Conservation (phyloP, 2,329 filamentous ascomycete genomes). For the Coleophoma cylindrospora region DNA sequence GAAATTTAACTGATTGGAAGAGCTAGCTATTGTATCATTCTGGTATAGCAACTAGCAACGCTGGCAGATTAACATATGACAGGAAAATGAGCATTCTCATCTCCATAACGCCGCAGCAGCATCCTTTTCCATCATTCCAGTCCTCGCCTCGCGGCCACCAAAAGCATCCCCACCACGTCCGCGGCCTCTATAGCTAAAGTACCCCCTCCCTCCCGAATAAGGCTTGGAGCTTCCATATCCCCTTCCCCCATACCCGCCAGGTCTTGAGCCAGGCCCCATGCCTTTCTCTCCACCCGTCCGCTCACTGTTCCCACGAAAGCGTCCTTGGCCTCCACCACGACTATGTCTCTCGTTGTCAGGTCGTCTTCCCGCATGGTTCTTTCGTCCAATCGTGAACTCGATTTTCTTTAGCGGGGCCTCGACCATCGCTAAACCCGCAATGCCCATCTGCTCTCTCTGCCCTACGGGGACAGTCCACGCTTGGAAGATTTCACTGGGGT, state of each 20-base stretch:
- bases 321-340: slow-evolving; percentile 1
- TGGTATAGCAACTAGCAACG: too few species aligned
- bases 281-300: background rate
- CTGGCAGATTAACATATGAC: too few species aligned
- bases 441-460: slow-evolving; percentile 49
- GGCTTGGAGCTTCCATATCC: background rate
- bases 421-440: slow-evolving; percentile 58
- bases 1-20: too few species aligned
- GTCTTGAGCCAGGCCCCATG: background rate
- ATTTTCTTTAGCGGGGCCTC: slow-evolving; percentile 62
- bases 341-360: background rate
- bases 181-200: background rate
- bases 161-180: background rate
- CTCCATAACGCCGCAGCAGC: background rate
- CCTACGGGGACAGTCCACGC: slow-evolving; percentile 56
- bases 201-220: background rate
- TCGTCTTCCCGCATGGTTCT: slow-evolving; percentile 2
- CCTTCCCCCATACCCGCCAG: slow-evolving; percentile 2
- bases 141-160: background rate
- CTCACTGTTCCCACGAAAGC: background rate
- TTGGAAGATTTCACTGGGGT: slow-evolving; percentile 56
- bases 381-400: slow-evolving; percentile 49
- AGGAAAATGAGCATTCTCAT: background rate
- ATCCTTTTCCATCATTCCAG: background rate
- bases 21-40: too few species aligned